Percentiles rank a stretch among this genome's conserved stretches.
phyloP scores from a whole-genome alignment of 169 alveolate genomes.

The Cystoisospora suis region DNA sequence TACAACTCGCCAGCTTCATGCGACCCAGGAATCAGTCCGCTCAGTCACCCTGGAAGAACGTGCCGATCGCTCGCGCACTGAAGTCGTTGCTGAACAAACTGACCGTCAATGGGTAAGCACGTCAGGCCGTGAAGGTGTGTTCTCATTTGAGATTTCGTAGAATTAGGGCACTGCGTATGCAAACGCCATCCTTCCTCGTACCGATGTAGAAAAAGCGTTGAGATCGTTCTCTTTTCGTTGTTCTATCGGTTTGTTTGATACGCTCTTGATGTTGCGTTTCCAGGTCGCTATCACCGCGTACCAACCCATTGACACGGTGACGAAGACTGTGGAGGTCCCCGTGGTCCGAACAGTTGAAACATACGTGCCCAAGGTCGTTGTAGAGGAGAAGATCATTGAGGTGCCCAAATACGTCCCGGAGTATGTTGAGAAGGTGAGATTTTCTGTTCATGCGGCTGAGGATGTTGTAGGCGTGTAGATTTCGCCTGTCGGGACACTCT shows the following conservation, averaged over 20 bases:
- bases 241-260: neutral
- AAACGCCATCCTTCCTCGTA: neutral
- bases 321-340: slow-evolving; percentile 81
- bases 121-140: neutral
- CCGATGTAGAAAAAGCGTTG: neutral
- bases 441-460: too few relatives aligned
- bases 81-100: slow-evolving; percentile 71
- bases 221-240: too few relatives aligned
- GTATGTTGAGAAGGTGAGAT: slow-evolving; percentile 77
- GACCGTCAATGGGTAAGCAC: slow-evolving; percentile 77
- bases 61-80: slow-evolving; percentile 71
- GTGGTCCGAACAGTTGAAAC: slow-evolving; percentile 81
- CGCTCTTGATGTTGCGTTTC: neutral
- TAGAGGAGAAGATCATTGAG: slow-evolving; percentile 80
- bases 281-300: slow-evolving; percentile 80
- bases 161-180: neutral
- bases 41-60: slow-evolving; percentile 67
- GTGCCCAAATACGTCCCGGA: slow-evolving; percentile 83
- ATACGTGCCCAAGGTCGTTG: slow-evolving; percentile 80
- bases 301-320: slow-evolving; percentile 78
- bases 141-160: neutral
- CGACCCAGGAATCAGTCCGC: slow-evolving; percentile 56
- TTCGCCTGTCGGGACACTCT: too few relatives aligned
- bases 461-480: too few relatives aligned
- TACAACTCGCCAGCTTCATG: slow-evolving; percentile 37